These are phyloP conservation scores for Sorghum bicolor DNA, from an alignment of 176 grass and related monocot genomes.

Conservation along the genomic window Sorghum_bicolor_NCBIv3 NC_012874.2:3088501-3089000, in stretches of 20 bases:
- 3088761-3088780: not conserved
- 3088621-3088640: not conserved
- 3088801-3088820: constrained; percentile 61
- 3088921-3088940: constrained; percentile 89
- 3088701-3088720: no score
- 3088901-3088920: constrained; percentile 85
- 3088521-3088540: not conserved
- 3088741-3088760: not conserved
- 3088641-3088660: not conserved
- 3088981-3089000: not conserved
- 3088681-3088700: no score
- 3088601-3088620: not conserved
- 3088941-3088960: constrained; percentile 52
- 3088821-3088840: constrained; percentile 66
- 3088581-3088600: not conserved
- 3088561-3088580: not conserved
- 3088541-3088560: not conserved
- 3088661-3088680: no score
- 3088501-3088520: not conserved
- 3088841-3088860: constrained; percentile 62
- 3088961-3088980: constrained; percentile 90
- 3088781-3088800: constrained; percentile 2
- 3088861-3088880: constrained; percentile 45
- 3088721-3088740: not conserved
- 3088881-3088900: constrained; percentile 52